Percentiles rank a stretch among this genome's conserved stretches.
These are phyloP conservation scores for Beauveria caledonica DNA, from an alignment of 2,329 filamentous ascomycete genomes.

Conservation along the genomic window DNA sequence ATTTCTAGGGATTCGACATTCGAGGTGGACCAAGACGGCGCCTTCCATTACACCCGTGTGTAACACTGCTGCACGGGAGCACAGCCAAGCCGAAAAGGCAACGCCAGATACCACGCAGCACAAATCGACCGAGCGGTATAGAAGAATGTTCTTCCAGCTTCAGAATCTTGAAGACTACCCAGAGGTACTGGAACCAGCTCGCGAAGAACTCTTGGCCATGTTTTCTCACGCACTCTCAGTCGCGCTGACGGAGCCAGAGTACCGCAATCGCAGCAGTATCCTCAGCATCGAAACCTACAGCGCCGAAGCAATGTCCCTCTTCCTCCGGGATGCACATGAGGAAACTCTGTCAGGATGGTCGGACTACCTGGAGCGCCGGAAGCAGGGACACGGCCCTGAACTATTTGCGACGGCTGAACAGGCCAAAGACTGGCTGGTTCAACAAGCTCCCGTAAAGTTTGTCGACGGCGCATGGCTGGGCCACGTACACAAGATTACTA, in stretches of 20 bases:
- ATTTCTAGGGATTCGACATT: background rate
- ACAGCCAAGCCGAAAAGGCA: background rate
- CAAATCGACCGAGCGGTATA: background rate
- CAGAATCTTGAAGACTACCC: slow-evolving; percentile 14
- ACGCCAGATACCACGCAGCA: background rate
- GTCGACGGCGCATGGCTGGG: slow-evolving; percentile 12
- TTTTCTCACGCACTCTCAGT: slow-evolving; percentile 8
- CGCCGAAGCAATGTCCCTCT: background rate
- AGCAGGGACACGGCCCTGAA: background rate
- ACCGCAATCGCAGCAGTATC: background rate
- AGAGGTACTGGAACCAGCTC: slow-evolving; percentile 12
- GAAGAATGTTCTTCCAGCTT: slow-evolving; percentile 13
- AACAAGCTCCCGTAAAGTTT: slow-evolving; percentile 11
- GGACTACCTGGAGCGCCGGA: background rate
- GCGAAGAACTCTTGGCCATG: slow-evolving; percentile 12
- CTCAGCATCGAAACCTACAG: background rate
- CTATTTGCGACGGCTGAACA: background rate
- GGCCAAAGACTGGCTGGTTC: background rate
- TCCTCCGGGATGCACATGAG: background rate
- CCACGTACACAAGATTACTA: slow-evolving; percentile 1
- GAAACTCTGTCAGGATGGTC: background rate
- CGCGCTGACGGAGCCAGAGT: background rate
- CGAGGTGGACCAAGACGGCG: background rate
- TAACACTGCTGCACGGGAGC: background rate
- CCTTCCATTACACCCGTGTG: background rate